Base-by-base conservation (phyloP, 768 basidiomycete genomes). In the Lactifluus subvellereus region DNA sequence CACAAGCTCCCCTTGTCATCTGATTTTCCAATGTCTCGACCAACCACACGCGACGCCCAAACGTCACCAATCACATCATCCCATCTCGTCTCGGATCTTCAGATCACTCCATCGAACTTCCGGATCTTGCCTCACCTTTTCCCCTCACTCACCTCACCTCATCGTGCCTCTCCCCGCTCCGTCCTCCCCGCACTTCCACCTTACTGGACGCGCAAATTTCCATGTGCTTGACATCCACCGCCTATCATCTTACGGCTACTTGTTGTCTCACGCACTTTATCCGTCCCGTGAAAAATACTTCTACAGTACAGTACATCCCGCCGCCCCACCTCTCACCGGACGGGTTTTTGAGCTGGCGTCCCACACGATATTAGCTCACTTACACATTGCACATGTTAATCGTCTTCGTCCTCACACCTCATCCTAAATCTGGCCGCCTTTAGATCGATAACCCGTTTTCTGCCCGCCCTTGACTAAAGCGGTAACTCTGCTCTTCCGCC, bases 61-160 rank as follows among this genome's bases (percentile, higher is more conserved):
- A 50, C 51, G 58, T 55, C 54, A 60, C 63, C 63, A 64, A 64
- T 64, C 63, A 64, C 63, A 64, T 55, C 62, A 49, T 55, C 47
- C 59, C 22, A 53, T 61, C 54, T 27, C 60, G 55, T 54, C 48
- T 50, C 62, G 20, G 58, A 64, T 64, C 59, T 60, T 18, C 20
- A 55, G 63, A 64, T 64, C 63, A 35, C 32, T 42, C 48, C 61
- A 57, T 62, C 61, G 45, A 18, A 4, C 38, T n/a, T 22, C n/a
- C 9, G 40, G 45, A 59, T 64, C 62, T 64, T 32, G 43, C 58
- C 50, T 60, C 42, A 7, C 22, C 14, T 27, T 14, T n/a, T 6
- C 30, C 50, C 20, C 51, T 38, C 33, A 3, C 27, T 10, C 54
- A 18, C 33, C 48, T 51, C n/a, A n/a, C 47, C 52, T 59, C 62